Evolutionary conservation across 2,329 filamentous ascomycete genomes (phyloP).

Genomic region (Apiospora sp.): DNA sequence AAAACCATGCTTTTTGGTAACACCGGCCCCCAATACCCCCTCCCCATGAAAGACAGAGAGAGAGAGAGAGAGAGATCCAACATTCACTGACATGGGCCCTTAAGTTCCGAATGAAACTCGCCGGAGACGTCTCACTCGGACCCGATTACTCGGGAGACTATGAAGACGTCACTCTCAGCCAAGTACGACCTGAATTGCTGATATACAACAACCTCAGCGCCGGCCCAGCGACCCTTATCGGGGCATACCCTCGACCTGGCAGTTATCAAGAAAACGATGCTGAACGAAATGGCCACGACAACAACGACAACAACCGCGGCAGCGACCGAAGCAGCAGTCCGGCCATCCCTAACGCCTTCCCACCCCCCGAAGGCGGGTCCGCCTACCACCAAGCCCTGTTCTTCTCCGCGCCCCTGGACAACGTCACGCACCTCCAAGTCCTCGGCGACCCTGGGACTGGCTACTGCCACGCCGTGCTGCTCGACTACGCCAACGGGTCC

Average conservation of each 20-base stretch:
- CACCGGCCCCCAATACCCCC: background rate
- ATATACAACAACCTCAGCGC: constrained; percentile 13
- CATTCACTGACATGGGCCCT: background rate
- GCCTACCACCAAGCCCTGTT: background rate
- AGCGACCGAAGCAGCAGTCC: background rate
- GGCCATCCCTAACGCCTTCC: background rate
- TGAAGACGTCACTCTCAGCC: constrained; percentile 15
- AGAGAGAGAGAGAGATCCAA: background rate
- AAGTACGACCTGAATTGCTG: background rate
- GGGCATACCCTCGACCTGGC: background rate
- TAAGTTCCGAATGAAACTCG: constrained; percentile 21
- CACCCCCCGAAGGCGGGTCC: background rate
- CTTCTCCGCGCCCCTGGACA: background rate
- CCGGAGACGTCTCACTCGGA: constrained; percentile 18
- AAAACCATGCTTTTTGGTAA: constrained; percentile 25
- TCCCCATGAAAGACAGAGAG: background rate
- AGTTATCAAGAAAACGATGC: background rate
- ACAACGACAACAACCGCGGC: background rate
- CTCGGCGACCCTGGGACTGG: background rate
- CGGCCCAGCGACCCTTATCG: constrained; percentile 4
- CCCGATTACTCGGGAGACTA: background rate
- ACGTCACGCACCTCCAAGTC: background rate
- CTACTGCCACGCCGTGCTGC: constrained; percentile 12
- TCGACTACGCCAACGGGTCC: constrained; percentile 25
- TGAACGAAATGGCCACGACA: background rate